These are phyloP conservation scores for Botrytis galanthina DNA, from an alignment of 2,329 filamentous ascomycete species.

Conservation along the genomic window DNA sequence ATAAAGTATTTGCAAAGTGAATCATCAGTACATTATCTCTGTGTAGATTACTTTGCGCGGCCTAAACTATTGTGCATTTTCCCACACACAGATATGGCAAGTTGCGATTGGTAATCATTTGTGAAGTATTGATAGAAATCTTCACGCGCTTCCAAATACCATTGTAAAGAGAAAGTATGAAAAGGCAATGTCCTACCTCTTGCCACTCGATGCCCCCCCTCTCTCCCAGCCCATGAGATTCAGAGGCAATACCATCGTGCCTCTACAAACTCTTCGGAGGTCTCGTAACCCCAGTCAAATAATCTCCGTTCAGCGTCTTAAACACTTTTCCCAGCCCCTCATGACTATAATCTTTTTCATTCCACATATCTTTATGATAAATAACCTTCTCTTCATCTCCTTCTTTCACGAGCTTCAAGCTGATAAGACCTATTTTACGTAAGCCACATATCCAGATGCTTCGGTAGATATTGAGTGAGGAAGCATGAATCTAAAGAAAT, in stretches of 20 bases:
- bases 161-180: background rate
- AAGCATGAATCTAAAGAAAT: background rate
- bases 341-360: slow-evolving; percentile 48
- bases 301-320: slow-evolving; percentile 48
- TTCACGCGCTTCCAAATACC: background rate
- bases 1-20: too few relatives aligned
- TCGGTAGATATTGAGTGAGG: background rate
- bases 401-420: slow-evolving; percentile 41
- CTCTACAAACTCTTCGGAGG: background rate
- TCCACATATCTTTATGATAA: slow-evolving; percentile 52
- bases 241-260: background rate
- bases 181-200: too few relatives aligned
- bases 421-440: slow-evolving; percentile 37
- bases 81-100: background rate
- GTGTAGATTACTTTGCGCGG: too few relatives aligned
- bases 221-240: background rate
- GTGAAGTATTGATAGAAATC: background rate
- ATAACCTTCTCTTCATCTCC: slow-evolving; percentile 41
- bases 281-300: slow-evolving; percentile 38
- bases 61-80: too few relatives aligned
- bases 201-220: too few relatives aligned
- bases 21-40: too few relatives aligned
- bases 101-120: background rate
- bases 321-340: slow-evolving; percentile 47
- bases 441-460: background rate